Conservation (phyloP, 2,329 filamentous ascomycete genomes). For the Polychaeton citri region DNA sequence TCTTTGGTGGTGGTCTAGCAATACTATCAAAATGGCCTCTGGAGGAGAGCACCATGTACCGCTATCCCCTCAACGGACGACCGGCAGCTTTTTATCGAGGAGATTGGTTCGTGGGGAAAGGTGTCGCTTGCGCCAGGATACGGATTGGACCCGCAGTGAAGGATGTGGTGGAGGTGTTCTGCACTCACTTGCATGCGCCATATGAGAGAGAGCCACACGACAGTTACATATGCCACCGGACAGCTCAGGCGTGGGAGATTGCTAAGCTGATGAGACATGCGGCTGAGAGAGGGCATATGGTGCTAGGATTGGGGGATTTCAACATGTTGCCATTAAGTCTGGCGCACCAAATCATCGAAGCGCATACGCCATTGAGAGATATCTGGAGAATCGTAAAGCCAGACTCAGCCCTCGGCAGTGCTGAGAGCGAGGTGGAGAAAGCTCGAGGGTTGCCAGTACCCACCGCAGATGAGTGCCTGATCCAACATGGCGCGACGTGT, state of each 20-base stretch:
- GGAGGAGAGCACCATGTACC: constrained; percentile 72
- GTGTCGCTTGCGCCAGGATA: constrained; percentile 72
- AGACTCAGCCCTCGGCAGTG: constrained; percentile 65
- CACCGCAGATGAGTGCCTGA: constrained; percentile 63
- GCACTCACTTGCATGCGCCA: constrained; percentile 73
- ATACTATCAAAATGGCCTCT: constrained; percentile 90
- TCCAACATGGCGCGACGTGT: constrained; percentile 74
- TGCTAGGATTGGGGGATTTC: constrained; percentile 82
- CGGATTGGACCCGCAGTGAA: constrained; percentile 50
- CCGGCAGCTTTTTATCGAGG: constrained; percentile 89
- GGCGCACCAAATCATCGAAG: constrained; percentile 68
- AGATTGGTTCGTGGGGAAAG: constrained; percentile 95
- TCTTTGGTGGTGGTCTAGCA: constrained; percentile 78
- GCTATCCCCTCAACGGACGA: constrained; percentile 82
- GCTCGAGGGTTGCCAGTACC: constrained; percentile 55
- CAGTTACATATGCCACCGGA: constrained; percentile 80
- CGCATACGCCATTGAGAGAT: constrained; percentile 65
- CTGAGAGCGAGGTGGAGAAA: constrained; percentile 52
- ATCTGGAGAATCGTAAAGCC: constrained; percentile 77
- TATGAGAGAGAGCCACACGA: constrained; percentile 71
- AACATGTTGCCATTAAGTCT: constrained; percentile 89
- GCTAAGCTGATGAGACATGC: constrained; percentile 77
- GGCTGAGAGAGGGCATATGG: constrained; percentile 66
- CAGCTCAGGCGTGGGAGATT: constrained; percentile 89
- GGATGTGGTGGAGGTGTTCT: constrained; percentile 77